A percentile compares a stretch with the other conserved stretches of the same genome.
Evolutionary conservation across 2,329 filamentous ascomycete genomes (phyloP).

Genomic region (Elsinoe arachidis): DNA sequence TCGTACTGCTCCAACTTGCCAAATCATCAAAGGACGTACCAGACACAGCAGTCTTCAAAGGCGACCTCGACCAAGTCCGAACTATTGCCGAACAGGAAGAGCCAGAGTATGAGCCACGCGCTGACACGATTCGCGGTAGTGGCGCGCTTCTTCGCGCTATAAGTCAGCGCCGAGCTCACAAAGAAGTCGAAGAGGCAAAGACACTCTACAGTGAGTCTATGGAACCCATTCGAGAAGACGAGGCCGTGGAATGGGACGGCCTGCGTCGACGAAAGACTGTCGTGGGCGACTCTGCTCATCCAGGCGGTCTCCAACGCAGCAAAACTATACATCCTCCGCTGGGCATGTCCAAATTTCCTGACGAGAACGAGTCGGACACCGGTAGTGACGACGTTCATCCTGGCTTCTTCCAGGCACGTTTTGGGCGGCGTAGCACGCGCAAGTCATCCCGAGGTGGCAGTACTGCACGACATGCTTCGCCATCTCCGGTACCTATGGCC

Average conservation of each 20-base stretch:
- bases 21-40: slow-evolving; percentile 97
- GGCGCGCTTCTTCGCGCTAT: slow-evolving; percentile 80
- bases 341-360: slow-evolving; percentile 79
- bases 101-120: slow-evolving; percentile 91
- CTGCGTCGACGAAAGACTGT: slow-evolving; percentile 63
- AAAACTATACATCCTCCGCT: slow-evolving; percentile 63
- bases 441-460: background rate
- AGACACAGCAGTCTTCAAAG: slow-evolving; percentile 82
- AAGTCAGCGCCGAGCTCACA: slow-evolving; percentile 64
- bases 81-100: slow-evolving; percentile 93
- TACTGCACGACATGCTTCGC: slow-evolving; percentile 5
- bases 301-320: slow-evolving; percentile 37
- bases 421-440: slow-evolving; percentile 18
- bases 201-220: slow-evolving; percentile 76
- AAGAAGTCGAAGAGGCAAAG: slow-evolving; percentile 70
- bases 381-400: slow-evolving; percentile 35
- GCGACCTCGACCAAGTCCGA: slow-evolving; percentile 88
- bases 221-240: slow-evolving; percentile 68
- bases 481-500: slow-evolving; percentile 11
- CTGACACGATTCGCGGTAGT: slow-evolving; percentile 86
- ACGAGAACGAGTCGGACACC: slow-evolving; percentile 46
- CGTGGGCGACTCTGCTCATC: slow-evolving; percentile 26
- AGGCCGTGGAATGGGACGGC: slow-evolving; percentile 85
- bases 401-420: slow-evolving; percentile 36
- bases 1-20: slow-evolving; percentile 87